Evolutionary conservation across 345 rosid species (phyloP), one percentile per base, ranked within the genome.

Genomic region (Dimocarpus longan): DNA sequence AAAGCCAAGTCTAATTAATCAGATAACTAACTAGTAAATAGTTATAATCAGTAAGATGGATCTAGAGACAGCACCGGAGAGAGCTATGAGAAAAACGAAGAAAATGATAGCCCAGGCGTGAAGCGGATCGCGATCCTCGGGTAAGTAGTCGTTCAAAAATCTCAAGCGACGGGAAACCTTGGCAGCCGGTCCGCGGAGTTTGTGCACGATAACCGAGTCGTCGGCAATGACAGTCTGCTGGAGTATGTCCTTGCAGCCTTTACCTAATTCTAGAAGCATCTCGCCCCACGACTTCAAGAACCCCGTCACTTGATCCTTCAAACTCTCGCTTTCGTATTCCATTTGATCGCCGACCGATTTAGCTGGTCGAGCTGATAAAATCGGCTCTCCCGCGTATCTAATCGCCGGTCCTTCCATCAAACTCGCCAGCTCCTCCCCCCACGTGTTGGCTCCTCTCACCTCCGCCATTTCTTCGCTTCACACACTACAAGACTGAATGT

Each of bases 91-190:
- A 74, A 78, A 83, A 76, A 90, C 97, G 77, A 89, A 86, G 84
- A 93, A 67, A 71, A 95, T 82, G 48, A 95, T 91, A 48, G 95
- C 92, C 99, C 99, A 95, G 39, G 95, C 95, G 50, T 87, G 94
- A 70, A 73, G 83, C 0, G 98, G 99, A 85, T 95, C 92, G 79
- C 97, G 97, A 90, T 95, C 99, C 91, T 95, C 99, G 10, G 99
- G 98, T 86, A 95, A 90, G 60, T 81, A 92, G 77, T 95, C 97
- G 24, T 95, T 95, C 84, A 95, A 89, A 63, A 92, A 93, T 71
- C 86, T 86, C 73, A 95, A 84, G 71, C 89, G 88, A 42, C 86
- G 85, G 3, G 89, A 88, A 39, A 89, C 88, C 76, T 89, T 88
- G 26, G 90, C 90, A 70, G 86, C 83, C 8, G 98, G 96, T 80